A percentile compares a stretch with the other conserved stretches of the same genome.
These are phyloP conservation scores for Eimeria necatrix DNA, from an alignment of 169 alveolate genomes.

Conservation along the genomic window DNA sequence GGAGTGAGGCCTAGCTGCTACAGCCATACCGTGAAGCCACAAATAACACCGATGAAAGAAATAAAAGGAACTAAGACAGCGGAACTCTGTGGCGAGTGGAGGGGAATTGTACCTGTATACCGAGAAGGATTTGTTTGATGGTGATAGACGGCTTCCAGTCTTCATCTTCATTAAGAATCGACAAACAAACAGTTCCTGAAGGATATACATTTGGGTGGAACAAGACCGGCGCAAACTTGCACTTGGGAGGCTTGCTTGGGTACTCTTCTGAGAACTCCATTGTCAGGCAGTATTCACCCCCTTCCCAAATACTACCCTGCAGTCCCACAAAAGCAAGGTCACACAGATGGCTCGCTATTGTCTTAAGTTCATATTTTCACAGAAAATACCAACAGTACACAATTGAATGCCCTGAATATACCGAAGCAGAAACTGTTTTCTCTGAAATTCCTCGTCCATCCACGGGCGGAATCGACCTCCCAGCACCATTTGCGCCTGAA, in stretches of 20 bases:
- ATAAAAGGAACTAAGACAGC: neutral
- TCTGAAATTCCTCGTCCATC: no score
- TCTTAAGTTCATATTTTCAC: no score
- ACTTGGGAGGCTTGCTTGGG: constrained; percentile 99
- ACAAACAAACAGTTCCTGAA: constrained; percentile 98
- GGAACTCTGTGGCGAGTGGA: neutral
- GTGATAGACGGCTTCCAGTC: constrained; percentile 99
- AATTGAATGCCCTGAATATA: no score
- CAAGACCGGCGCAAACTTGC: constrained; percentile 97
- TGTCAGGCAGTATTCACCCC: constrained; percentile 97
- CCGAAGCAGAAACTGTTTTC: no score
- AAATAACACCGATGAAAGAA: neutral
- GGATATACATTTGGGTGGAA: constrained; percentile 99
- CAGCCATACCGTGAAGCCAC: neutral
- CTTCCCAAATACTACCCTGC: constrained; percentile 97
- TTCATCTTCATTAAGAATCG: constrained; percentile 99
- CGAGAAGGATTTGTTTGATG: constrained; percentile 97
- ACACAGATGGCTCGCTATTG: neutral
- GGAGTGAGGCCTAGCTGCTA: neutral
- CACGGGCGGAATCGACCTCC: no score
- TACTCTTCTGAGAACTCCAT: constrained; percentile 99
- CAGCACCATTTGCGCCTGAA: no score
- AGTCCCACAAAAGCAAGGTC: neutral
- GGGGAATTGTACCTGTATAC: constrained; percentile 93
- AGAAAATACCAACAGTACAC: no score